Evolutionary conservation across 1,284 basidiomycete species (phyloP).

Genomic region (Cryptococcus sp.): DNA sequence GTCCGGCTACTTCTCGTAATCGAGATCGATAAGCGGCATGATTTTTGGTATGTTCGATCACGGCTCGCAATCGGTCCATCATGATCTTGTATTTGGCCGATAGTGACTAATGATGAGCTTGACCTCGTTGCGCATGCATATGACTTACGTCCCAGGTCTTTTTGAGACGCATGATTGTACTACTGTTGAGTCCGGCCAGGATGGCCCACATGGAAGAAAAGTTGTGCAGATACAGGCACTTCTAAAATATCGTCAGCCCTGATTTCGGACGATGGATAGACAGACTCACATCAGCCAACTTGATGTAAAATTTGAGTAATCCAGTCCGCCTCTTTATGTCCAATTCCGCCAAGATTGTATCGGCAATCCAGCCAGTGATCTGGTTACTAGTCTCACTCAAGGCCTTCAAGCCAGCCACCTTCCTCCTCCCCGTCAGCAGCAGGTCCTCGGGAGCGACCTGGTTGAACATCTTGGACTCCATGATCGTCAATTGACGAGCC

Average conservation of each 20-base stretch:
- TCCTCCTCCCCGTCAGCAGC: constrained; percentile 65
- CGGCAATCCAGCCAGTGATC: constrained; percentile 93
- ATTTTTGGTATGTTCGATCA: constrained; percentile 76
- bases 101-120: constrained; percentile 58
- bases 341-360: constrained; percentile 76
- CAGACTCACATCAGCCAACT: constrained; percentile 77
- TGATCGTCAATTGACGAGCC: constrained; percentile 87
- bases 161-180: constrained; percentile 86
- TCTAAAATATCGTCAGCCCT: constrained; percentile 53
- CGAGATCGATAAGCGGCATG: constrained; percentile 71
- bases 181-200: constrained; percentile 89
- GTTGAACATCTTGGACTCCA: constrained; percentile 84
- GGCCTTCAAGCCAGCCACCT: constrained; percentile 69
- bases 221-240: constrained; percentile 84
- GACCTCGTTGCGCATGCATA: too few species aligned
- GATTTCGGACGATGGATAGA: neutral
- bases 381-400: constrained; percentile 91
- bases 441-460: constrained; percentile 89
- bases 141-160: constrained; percentile 81
- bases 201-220: constrained; percentile 96
- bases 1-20: constrained; percentile 74
- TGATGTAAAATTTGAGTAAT: constrained; percentile 87
- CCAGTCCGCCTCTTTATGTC: constrained; percentile 79
- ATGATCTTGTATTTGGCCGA: constrained; percentile 76
- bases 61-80: constrained; percentile 72